Conservation (phyloP, 2,329 filamentous ascomycete genomes). For the Monosporascus sp. region DNA sequence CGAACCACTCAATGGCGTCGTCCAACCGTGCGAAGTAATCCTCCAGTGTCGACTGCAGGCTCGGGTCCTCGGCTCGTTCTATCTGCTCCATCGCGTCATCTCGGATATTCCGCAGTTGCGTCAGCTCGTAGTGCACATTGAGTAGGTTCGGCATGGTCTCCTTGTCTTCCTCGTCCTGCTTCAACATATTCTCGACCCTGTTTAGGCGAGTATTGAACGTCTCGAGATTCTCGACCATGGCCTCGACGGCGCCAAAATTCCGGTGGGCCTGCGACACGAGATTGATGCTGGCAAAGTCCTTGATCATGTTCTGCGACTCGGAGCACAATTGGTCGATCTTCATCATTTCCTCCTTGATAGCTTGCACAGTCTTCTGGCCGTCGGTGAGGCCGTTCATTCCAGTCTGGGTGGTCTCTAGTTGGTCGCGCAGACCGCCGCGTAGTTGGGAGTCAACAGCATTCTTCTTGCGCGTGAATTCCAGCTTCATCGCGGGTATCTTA, state of each 20-base stretch:
- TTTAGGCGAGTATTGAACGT: constrained; percentile 75
- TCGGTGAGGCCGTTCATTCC: constrained; percentile 87
- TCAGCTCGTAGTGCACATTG: constrained; percentile 85
- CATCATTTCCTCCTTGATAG: constrained; percentile 97
- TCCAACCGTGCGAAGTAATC: constrained; percentile 88
- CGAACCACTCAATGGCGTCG: constrained; percentile 87
- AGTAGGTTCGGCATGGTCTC: constrained; percentile 91
- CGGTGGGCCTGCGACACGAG: constrained; percentile 88
- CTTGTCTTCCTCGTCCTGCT: constrained; percentile 75
- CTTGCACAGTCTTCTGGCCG: constrained; percentile 83
- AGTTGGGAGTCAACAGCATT: constrained; percentile 84
- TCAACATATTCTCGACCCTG: constrained; percentile 71
- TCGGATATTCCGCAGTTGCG: constrained; percentile 83
- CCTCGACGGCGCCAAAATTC: constrained; percentile 90
- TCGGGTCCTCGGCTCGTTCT: constrained; percentile 64
- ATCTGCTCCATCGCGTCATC: constrained; percentile 98
- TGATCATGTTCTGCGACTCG: constrained; percentile 95
- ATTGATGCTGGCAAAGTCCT: constrained; percentile 92
- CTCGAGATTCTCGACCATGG: constrained; percentile 87
- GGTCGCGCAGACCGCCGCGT: constrained; percentile 79
- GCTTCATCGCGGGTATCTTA: constrained; percentile 84
- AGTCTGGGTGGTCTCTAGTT: constrained; percentile 88
- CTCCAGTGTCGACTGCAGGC: constrained; percentile 74
- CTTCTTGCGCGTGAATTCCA: constrained; percentile 94
- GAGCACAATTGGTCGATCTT: constrained; percentile 97